phyloP scores from a whole-genome alignment of 306 rosid genomes.

The Cucumis melo region DNA sequence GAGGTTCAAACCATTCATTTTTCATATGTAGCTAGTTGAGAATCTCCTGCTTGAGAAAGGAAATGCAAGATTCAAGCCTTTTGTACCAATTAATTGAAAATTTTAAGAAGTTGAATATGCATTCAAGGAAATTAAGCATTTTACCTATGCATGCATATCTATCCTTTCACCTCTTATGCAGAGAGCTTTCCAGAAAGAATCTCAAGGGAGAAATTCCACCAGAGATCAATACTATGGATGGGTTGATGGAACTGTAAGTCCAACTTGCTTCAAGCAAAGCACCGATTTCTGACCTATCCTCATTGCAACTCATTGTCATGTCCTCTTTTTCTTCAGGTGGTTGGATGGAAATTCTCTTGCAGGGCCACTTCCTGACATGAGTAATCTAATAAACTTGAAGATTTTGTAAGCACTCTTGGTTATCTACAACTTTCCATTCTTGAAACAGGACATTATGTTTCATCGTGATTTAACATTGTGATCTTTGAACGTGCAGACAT shows the following conservation, averaged over 20 bases:
- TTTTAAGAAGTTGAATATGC: not conserved
- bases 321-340: slow-evolving; percentile 43
- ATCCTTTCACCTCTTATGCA: slow-evolving; percentile 9
- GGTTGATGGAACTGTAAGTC: slow-evolving; percentile 68
- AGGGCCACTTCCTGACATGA: slow-evolving; percentile 76
- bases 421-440: slow-evolving; percentile 7
- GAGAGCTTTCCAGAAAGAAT: slow-evolving; percentile 55
- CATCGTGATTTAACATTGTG: not conserved
- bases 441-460: not conserved
- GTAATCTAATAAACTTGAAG: slow-evolving; percentile 66
- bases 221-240: slow-evolving; percentile 59
- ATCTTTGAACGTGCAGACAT: slow-evolving; percentile 47
- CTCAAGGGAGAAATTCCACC: slow-evolving; percentile 56
- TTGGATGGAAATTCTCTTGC: slow-evolving; percentile 56
- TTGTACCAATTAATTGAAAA: not conserved
- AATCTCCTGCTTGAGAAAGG: not conserved
- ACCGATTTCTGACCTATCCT: not conserved
- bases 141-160: not conserved
- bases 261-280: slow-evolving; percentile 1
- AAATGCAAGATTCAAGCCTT: not conserved
- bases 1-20: not conserved
- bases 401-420: slow-evolving; percentile 57
- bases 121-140: not conserved
- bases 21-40: not conserved
- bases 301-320: not conserved